phyloP scores from a whole-genome alignment of 2,329 filamentous ascomycete genomes.

The Pseudocercospora pini-densiflorae region DNA sequence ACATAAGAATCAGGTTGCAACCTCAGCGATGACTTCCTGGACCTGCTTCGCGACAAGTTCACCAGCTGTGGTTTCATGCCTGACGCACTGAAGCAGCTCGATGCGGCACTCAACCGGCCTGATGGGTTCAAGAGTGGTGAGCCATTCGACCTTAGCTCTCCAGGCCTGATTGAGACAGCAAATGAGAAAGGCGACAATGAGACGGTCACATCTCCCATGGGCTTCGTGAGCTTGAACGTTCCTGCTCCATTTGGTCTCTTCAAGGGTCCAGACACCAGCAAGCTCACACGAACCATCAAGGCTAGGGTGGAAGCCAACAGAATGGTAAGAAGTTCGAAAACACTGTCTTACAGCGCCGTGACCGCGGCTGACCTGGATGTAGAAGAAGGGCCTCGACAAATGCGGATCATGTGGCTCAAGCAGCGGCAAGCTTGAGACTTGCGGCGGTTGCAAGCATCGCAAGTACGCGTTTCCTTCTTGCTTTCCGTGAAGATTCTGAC shows the following conservation, averaged over 20 bases:
- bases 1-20: conserved; percentile 8
- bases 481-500: background rate
- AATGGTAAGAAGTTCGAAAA: background rate
- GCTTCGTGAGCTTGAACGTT: background rate
- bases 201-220: background rate
- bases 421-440: background rate
- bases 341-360: background rate
- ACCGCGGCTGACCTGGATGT: background rate
- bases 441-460: background rate
- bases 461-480: background rate
- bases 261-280: background rate
- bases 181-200: background rate
- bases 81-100: conserved; percentile 9
- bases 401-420: background rate
- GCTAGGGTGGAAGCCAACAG: background rate
- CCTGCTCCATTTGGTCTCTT: background rate
- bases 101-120: conserved; percentile 9
- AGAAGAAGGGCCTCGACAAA: background rate
- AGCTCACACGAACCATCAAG: background rate
- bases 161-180: background rate
- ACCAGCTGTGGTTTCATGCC: conserved; percentile 9
- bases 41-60: background rate
- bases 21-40: background rate
- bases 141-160: conserved; percentile 9
- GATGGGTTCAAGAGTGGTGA: conserved; percentile 7